Evolutionary conservation across 768 basidiomycete genomes (phyloP).

Genomic region (Serpula lacrymans): DNA sequence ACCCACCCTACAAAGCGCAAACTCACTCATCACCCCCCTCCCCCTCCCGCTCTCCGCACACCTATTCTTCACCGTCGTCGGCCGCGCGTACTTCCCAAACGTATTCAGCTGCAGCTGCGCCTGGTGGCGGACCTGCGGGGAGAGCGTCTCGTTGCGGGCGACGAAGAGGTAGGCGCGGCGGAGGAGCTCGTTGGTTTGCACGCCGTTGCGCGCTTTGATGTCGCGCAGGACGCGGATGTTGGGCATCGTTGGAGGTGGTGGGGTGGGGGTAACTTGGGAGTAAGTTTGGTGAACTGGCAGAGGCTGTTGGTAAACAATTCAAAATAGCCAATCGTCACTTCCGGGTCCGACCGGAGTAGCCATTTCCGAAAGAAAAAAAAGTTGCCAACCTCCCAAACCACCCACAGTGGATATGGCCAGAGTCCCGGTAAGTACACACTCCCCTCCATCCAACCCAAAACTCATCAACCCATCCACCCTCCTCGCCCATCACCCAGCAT

Average conservation of each 20-base stretch:
- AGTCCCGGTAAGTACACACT: slow-evolving; percentile 13
- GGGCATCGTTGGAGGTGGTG: slow-evolving; percentile 21
- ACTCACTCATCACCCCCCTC: slow-evolving; percentile 85
- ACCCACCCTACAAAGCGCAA: slow-evolving; percentile 77
- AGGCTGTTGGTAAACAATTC: slow-evolving; percentile 15
- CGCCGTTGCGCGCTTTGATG: slow-evolving; percentile 71
- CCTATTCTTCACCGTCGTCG: slow-evolving; percentile 86
- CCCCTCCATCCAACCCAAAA: too few species aligned
- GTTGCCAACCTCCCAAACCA: too few species aligned
- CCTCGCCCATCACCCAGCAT: too few species aligned
- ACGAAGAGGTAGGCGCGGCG: slow-evolving; percentile 91
- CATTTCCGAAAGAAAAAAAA: too few species aligned
- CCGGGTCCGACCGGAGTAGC: slow-evolving; percentile 8
- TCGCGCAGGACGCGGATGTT: slow-evolving; percentile 66
- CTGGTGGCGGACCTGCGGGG: slow-evolving; percentile 85
- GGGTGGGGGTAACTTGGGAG: slow-evolving; percentile 19
- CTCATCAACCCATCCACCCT: too few species aligned
- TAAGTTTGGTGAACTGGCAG: background rate
- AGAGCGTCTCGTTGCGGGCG: slow-evolving; percentile 87
- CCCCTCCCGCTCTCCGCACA: slow-evolving; percentile 85
- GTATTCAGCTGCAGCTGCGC: slow-evolving; percentile 92
- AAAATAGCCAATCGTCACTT: slow-evolving; percentile 11
- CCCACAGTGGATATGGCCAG: slow-evolving; percentile 21
- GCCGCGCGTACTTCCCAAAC: slow-evolving; percentile 77
- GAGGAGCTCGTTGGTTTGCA: slow-evolving; percentile 72